Base-by-base conservation (phyloP, 306 rosid species). In the Sicyos baderoa region DNA sequence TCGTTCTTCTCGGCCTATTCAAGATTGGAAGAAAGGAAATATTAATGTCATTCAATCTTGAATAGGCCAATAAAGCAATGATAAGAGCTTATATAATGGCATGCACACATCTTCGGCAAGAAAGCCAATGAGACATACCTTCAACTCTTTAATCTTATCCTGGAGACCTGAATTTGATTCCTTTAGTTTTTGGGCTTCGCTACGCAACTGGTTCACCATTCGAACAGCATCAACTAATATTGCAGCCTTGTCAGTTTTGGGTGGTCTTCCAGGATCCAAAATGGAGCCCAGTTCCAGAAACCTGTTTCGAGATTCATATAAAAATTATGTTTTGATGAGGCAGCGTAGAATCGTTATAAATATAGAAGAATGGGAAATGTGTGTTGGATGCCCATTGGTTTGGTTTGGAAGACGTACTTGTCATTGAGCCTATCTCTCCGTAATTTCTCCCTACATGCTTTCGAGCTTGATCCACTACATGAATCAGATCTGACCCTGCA, bases 351-450 rank as follows among this genome's bases (percentile, higher is more conserved):
- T 65, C 4, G 1, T 47, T 4, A 44, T 45, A 12, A 7, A 15
- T 15, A 47, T 37, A 19, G 8, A 71, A 16, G 51, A 51, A 11
- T 3, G 64, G 6, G 23, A 0, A 40, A 40, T 40, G 45, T 40
- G 9, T 40, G 12, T 40, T 40, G 45, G 45, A 7, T 40, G 45
- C 12, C 45, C 45, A 40, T 7, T 40, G 51, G 51, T 47, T 56
- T 2, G 74, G 53, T 35, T 15, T 25, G 32, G 50, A 59, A 57
- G 66, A 9, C 16, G 59, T 84, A 89, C 98, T 87, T 92, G 88
- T 92, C 98, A 13, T 92, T 92, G 74, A 92, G 96, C 82, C 81
- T 89, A 73, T 89, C 98, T 82, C 97, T 92, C 23, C 96, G 86
- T 80, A 84, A 68, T 89, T 92, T 92, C 84, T 92, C 97, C 74